These are phyloP conservation scores for Podaxis sp. DNA, from an alignment of 768 basidiomycete genomes.

Conservation along the genomic window DNA sequence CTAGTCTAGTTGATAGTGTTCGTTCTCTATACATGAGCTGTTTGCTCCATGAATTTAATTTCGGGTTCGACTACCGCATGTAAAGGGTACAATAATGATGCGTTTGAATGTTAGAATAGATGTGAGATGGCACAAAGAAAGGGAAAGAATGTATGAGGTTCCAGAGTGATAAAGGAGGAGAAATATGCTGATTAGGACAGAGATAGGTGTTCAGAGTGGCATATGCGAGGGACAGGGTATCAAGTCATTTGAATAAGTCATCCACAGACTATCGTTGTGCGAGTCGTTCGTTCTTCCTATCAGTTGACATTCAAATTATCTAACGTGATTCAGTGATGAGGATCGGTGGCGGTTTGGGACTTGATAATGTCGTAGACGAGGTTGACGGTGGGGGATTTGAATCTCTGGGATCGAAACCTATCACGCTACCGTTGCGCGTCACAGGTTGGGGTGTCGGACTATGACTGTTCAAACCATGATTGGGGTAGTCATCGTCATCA, in stretches of 20 bases:
- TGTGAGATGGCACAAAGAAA: not conserved
- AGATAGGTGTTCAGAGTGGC: not conserved
- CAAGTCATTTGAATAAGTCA: not conserved
- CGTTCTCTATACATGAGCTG: not conserved
- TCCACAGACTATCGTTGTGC: not conserved
- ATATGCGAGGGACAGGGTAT: not conserved
- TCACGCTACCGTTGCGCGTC: not conserved
- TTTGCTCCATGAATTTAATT: constrained; percentile 1
- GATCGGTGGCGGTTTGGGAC: constrained; percentile 37
- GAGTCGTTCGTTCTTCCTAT: not conserved
- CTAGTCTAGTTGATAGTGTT: not conserved
- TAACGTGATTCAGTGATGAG: constrained; percentile 35
- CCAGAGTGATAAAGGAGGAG: not conserved
- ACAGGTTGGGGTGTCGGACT: constrained; percentile 11
- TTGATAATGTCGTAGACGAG: constrained; percentile 23
- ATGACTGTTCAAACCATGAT: not conserved
- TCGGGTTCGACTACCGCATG: not conserved
- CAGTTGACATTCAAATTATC: not conserved
- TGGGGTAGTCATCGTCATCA: constrained; percentile 21
- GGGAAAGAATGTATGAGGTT: not conserved
- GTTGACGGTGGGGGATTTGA: constrained; percentile 21
- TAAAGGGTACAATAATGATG: constrained; percentile 1
- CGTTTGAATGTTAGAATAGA: not conserved
- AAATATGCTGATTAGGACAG: constrained; percentile 1
- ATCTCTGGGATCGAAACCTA: constrained; percentile 9